Conservation (phyloP, 2,329 filamentous ascomycete genomes). For the Dothideomycetes sp. region DNA sequence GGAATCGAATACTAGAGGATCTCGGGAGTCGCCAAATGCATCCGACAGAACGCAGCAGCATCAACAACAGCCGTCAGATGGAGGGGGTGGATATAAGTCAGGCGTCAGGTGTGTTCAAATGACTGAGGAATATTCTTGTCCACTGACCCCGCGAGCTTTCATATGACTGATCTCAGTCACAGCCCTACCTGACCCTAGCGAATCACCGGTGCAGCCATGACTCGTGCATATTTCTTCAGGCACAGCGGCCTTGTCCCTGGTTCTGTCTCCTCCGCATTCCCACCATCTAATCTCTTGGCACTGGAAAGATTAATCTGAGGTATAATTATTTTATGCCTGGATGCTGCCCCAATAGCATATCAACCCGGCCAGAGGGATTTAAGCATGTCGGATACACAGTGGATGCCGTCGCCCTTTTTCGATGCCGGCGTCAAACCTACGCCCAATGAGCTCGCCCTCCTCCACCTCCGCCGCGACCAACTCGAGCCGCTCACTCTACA, state of each 20-base stretch:
- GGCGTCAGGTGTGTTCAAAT: not conserved
- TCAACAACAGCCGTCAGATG: not conserved
- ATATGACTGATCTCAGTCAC: too few species aligned
- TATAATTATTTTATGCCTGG: too few species aligned
- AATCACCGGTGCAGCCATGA: too few species aligned
- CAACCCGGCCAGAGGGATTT: not conserved
- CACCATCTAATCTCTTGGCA: not conserved
- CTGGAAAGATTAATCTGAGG: not conserved
- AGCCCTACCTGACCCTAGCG: too few species aligned
- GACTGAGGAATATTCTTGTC: not conserved
- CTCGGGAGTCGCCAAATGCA: not conserved
- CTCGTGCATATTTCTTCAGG: too few species aligned
- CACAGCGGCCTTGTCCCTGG: too few species aligned
- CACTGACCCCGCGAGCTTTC: not conserved
- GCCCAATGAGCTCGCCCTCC: slow-evolving; percentile 61
- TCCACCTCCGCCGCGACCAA: slow-evolving; percentile 81
- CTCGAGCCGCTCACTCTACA: slow-evolving; percentile 59
- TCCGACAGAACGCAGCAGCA: not conserved
- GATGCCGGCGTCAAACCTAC: slow-evolving; percentile 53
- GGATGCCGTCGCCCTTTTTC: slow-evolving; percentile 61
- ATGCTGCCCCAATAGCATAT: not conserved
- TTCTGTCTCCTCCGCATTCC: too few species aligned
- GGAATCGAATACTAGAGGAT: slow-evolving; percentile 1
- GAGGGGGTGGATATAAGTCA: too few species aligned
- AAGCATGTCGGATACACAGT: not conserved